Evolutionary conservation across 148 eudicot genomes (phyloP), one percentile per base, ranked within the genome.

Genomic region (Vaccinium vitisidaea): DNA sequence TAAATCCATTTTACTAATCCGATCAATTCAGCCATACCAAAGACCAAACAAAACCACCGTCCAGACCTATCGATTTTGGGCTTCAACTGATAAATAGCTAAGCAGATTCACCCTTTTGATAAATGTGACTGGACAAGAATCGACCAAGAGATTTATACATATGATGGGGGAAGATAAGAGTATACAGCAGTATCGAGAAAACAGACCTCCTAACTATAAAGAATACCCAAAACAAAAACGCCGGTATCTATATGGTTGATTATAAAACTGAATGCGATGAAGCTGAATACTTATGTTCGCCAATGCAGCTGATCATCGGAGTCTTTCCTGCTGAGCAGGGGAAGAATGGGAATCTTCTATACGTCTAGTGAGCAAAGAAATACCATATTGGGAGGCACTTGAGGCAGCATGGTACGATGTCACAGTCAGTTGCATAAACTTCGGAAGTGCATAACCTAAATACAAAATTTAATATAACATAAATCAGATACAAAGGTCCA

Each of bases 331-430:
- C 86, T 83, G 92, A 63, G 89, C 54, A 18, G 87, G 88, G 63
- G 94, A 93, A 77, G 88, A 86, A 82, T 91, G 92, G 75, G 93
- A 87, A 79, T 94, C 95, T 84, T 97, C 98, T 32, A 36, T 85
- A 80, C 87, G 92, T 86, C 96, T 88, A 49, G 98, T 93, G 23
- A 94, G 88, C 85, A 95, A 88, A 55, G 99, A 97, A 80, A 97
- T 88, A 86, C 91, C 94, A 84, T 95, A 94, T 84, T 93, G 96
- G 74, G 99, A 91, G 70, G 92, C 91, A 77, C 99, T 95, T 69
- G 98, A 97, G 61, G 98, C 91, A 85, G 94, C 93, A 89, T 91
- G 93, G 89, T 94, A 95, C 19, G 96, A 93, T 50, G 94, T 94
- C 91, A 95, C 93, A 0, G 93, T 90, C 80, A 94, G 92, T 84